Conservation (phyloP, 495 filamentous ascomycete species). For the Talaromyces stipitatus region DNA sequence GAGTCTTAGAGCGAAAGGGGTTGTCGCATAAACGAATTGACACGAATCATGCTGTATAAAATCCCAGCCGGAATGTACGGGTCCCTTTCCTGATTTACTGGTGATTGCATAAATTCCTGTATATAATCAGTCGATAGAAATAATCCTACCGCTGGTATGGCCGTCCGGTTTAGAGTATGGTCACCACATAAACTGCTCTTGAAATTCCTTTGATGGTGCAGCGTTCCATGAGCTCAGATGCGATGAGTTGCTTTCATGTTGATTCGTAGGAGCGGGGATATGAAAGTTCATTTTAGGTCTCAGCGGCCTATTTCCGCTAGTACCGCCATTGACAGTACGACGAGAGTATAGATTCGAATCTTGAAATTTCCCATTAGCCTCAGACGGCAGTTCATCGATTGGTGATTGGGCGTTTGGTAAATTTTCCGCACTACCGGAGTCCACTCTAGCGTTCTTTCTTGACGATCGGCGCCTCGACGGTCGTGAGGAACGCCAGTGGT, state of each 20-base stretch:
- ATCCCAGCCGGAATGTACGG: not conserved
- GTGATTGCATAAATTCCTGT: not conserved
- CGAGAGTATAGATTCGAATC: too few species aligned
- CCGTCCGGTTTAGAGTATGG: not conserved
- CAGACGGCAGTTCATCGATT: not conserved
- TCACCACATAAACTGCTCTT: conserved; percentile 32
- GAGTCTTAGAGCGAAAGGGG: not conserved
- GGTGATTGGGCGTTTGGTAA: not conserved
- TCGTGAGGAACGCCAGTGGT: not conserved
- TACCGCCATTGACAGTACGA: not conserved
- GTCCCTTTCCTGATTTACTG: not conserved
- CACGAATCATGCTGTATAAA: not conserved
- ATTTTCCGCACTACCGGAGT: not conserved
- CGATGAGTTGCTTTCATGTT: conserved; percentile 1
- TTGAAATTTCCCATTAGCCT: not conserved
- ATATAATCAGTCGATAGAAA: not conserved
- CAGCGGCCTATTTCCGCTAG: not conserved
- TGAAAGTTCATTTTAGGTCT: not conserved
- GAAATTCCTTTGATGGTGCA: conserved; percentile 28
- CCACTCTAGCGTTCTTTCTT: not conserved
- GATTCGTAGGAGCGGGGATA: not conserved
- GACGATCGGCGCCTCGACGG: not conserved
- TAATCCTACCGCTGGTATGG: not conserved
- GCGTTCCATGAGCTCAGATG: conserved; percentile 23
- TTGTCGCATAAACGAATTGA: not conserved